phyloP scores from a whole-genome alignment of 2,329 filamentous ascomycete genomes.

The Sarocladium strictum region DNA sequence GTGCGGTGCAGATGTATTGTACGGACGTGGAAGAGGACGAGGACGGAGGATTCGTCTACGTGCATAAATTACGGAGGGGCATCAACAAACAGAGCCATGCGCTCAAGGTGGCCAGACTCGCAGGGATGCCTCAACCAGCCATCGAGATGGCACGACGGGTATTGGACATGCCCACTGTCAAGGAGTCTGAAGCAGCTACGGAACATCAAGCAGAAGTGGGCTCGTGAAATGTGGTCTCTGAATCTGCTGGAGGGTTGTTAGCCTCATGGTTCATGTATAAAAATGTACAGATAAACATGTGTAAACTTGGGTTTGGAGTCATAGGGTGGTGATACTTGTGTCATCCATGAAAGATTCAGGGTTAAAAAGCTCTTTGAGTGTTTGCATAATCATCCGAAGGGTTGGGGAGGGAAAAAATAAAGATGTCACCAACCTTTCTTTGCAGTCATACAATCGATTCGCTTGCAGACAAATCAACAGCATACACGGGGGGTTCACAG shows the following conservation, averaged over 20 bases:
- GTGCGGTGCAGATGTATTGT: constrained; percentile 66
- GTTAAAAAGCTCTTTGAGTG: constrained; percentile 63
- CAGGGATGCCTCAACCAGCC: constrained; percentile 70
- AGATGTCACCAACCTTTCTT: constrained; percentile 38
- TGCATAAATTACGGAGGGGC: constrained; percentile 74
- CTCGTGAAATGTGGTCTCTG: constrained; percentile 10
- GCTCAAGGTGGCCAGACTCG: constrained; percentile 85
- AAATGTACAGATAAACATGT: constrained; percentile 10
- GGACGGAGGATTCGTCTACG: constrained; percentile 70
- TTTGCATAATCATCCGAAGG: constrained; percentile 50
- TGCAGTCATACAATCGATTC: not conserved
- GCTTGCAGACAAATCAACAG: not conserved
- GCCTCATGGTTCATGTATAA: not conserved
- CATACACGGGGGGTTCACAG: constrained; percentile 1
- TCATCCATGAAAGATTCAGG: constrained; percentile 54
- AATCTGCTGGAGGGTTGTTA: constrained; percentile 6
- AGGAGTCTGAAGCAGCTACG: not conserved
- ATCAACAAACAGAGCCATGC: constrained; percentile 87
- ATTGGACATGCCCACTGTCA: constrained; percentile 25
- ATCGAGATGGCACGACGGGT: constrained; percentile 61
- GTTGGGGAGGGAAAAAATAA: constrained; percentile 12
- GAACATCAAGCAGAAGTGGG: not conserved
- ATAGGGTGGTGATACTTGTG: constrained; percentile 51
- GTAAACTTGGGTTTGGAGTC: constrained; percentile 35
- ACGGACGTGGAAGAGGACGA: constrained; percentile 79